A percentile compares a stretch with the other conserved stretches of the same genome.
Evolutionary conservation across 306 rosid genomes (phyloP).

Genomic region (Corylus heterophylla): DNA sequence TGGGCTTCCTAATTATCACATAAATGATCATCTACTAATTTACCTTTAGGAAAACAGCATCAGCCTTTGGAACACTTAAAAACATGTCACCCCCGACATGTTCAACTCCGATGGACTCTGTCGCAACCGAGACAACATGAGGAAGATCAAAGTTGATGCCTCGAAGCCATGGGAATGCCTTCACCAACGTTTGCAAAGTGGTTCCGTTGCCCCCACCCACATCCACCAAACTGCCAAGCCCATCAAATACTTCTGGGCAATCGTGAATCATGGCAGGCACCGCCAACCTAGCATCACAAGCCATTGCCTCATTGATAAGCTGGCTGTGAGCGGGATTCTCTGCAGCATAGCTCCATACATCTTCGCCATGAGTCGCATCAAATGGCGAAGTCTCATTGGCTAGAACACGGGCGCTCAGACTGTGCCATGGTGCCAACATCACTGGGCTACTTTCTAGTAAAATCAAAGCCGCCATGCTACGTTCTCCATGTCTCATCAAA

Average conservation of each 20-base stretch:
- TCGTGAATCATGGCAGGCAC: too few species aligned
- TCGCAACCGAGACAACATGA: conserved; percentile 49
- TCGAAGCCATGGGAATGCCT: conserved; percentile 46
- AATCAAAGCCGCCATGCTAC: conserved; percentile 24
- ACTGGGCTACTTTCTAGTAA: conserved; percentile 40
- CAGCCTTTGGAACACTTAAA: conserved; percentile 58
- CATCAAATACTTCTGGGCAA: too few species aligned
- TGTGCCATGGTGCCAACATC: conserved; percentile 54
- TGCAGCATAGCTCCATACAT: conserved; percentile 45
- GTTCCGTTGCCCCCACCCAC: too few species aligned
- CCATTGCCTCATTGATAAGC: conserved; percentile 71
- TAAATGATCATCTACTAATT: background rate
- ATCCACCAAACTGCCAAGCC: too few species aligned
- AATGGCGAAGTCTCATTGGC: conserved; percentile 30
- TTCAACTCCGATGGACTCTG: conserved; percentile 25
- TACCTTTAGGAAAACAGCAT: conserved; percentile 63
- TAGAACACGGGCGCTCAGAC: conserved; percentile 24
- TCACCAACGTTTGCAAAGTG: too few species aligned
- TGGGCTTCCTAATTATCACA: background rate
- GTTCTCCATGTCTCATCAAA: conserved; percentile 22
- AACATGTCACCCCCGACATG: conserved; percentile 74
- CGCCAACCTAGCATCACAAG: conserved; percentile 43
- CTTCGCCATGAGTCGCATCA: conserved; percentile 46
- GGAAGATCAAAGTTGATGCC: conserved; percentile 74
- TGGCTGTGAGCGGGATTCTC: conserved; percentile 31